A percentile compares a stretch with the other conserved stretches of the same genome.
Conservation (phyloP, 305 asterid genomes). For the Rubia tinctorum region DNA sequence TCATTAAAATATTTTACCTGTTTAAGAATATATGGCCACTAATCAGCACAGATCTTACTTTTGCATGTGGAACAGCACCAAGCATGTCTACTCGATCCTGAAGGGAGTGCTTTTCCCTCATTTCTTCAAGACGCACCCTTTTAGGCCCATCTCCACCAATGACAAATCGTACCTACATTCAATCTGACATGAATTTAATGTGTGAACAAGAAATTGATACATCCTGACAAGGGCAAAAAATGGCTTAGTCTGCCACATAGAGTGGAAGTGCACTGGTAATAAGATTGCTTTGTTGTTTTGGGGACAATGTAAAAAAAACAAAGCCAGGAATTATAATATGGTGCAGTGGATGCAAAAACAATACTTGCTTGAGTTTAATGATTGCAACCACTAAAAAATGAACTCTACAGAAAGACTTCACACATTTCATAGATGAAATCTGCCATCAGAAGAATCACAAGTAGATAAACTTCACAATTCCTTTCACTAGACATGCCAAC, state of each 20-base stretch:
- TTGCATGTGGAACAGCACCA: slow-evolving; percentile 98
- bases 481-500: no score
- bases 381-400: background rate
- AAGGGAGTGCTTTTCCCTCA: slow-evolving; percentile 97
- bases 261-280: background rate
- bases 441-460: no score
- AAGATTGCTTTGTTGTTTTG: background rate
- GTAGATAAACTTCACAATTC: no score
- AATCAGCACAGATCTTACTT: slow-evolving; percentile 86
- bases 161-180: slow-evolving; percentile 78
- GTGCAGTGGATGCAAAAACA: background rate
- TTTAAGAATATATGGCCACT: slow-evolving; percentile 89
- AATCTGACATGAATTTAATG: background rate
- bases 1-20: slow-evolving; percentile 40
- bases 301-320: background rate
- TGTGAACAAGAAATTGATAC: background rate
- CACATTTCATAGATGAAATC: background rate
- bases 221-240: background rate
- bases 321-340: background rate
- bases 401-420: background rate
- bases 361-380: background rate
- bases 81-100: slow-evolving; percentile 98
- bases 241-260: background rate
- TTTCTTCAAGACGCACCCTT: slow-evolving; percentile 95
- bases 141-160: slow-evolving; percentile 99